Conservation (phyloP, 2,329 filamentous ascomycete species). For the Fusarium sp. region DNA sequence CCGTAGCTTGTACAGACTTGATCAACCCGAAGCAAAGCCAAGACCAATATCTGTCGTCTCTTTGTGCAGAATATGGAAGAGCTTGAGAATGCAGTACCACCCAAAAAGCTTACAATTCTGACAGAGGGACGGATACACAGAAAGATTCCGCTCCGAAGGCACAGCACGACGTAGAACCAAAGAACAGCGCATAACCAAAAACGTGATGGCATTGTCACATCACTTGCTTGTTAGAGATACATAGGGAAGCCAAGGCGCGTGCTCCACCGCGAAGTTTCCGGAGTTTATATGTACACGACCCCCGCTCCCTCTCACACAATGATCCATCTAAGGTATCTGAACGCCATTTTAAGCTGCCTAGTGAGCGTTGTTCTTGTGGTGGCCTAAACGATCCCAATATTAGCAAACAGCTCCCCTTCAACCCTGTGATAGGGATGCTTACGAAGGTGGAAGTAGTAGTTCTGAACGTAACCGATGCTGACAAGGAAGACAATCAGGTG, state of each 20-base stretch:
- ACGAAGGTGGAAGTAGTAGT: conserved; percentile 99
- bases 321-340: conserved; percentile 33
- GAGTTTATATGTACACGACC: conserved; percentile 55
- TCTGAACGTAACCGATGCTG: conserved; percentile 89
- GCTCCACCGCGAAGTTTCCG: conserved; percentile 48
- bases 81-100: background rate
- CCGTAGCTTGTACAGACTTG: background rate
- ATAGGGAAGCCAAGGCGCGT: conserved; percentile 48
- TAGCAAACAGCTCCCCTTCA: conserved; percentile 15
- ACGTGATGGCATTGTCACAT: conserved; percentile 37
- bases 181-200: background rate
- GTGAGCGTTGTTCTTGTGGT: conserved; percentile 99
- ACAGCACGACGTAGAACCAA: background rate
- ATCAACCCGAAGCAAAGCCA: background rate
- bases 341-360: conserved; percentile 58
- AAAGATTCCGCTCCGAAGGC: background rate
- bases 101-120: background rate
- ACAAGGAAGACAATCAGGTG: conserved; percentile 84
- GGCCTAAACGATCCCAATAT: conserved; percentile 65
- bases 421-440: conserved; percentile 57
- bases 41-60: background rate
- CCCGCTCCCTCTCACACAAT: conserved; percentile 38
- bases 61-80: background rate
- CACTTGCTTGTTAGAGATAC: conserved; percentile 45
- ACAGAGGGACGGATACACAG: background rate